phyloP scores from a whole-genome alignment of 345 rosid species.

The Eucalyptus cloeziana region DNA sequence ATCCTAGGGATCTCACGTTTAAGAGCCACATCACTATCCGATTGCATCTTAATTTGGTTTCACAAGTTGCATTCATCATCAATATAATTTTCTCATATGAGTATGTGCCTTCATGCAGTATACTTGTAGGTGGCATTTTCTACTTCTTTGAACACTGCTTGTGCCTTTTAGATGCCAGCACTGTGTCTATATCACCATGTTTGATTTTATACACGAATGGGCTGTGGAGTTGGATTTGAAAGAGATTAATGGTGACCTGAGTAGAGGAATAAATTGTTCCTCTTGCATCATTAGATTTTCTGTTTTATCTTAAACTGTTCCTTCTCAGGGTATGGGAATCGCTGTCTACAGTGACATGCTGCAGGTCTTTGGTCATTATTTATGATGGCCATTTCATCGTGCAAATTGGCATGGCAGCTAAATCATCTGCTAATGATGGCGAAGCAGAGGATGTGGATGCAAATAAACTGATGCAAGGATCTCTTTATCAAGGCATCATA shows the following conservation, averaged over 20 bases:
- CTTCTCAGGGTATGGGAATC: slow-evolving; percentile 77
- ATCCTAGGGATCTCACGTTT: neutral
- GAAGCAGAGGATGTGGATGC: slow-evolving; percentile 39
- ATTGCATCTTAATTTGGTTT: neutral
- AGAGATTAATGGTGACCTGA: neutral
- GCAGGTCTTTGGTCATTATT: slow-evolving; percentile 60
- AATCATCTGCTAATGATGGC: slow-evolving; percentile 15
- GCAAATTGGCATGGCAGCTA: slow-evolving; percentile 76
- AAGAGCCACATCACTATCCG: neutral
- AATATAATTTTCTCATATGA: neutral
- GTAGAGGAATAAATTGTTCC: neutral
- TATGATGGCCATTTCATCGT: slow-evolving; percentile 43
- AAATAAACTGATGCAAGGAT: slow-evolving; percentile 49
- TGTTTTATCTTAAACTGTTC: neutral
- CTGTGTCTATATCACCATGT: neutral
- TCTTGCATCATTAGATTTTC: neutral
- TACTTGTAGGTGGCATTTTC: neutral
- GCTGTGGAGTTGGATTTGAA: neutral
- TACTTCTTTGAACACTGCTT: neutral
- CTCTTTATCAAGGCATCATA: slow-evolving; percentile 53
- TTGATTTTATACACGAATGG: neutral
- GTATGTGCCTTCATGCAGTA: neutral
- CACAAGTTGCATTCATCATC: neutral
- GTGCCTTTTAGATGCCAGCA: neutral
- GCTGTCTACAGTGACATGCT: slow-evolving; percentile 51